Conservation (phyloP, 768 basidiomycete genomes). For the Suillus fuscotomentosus region DNA sequence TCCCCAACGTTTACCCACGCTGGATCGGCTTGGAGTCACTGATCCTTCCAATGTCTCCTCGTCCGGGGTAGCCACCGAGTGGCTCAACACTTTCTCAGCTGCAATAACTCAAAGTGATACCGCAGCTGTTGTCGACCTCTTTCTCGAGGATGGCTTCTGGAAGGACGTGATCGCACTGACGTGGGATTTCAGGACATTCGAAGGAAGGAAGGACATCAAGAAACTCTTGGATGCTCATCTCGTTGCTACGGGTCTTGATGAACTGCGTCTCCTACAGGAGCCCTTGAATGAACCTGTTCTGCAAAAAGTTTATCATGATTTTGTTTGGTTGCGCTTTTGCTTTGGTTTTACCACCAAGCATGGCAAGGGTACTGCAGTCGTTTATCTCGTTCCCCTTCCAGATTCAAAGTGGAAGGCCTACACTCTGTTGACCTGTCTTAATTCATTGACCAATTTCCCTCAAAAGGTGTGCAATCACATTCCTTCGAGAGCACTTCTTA, state of each 20-base stretch:
- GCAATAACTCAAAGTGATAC: slow-evolving; percentile 20
- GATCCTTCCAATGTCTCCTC: slow-evolving; percentile 19
- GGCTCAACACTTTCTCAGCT: slow-evolving; percentile 23
- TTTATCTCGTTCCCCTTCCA: slow-evolving; percentile 49
- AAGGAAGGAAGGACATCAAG: slow-evolving; percentile 36
- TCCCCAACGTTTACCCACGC: slow-evolving; percentile 29
- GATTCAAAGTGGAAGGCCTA: slow-evolving; percentile 56
- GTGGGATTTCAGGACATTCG: slow-evolving; percentile 54
- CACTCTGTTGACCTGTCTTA: slow-evolving; percentile 57
- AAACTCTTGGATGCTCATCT: slow-evolving; percentile 41
- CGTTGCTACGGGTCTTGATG: slow-evolving; percentile 16
- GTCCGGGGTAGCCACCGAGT: slow-evolving; percentile 19
- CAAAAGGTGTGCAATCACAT: slow-evolving; percentile 35
- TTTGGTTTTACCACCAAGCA: slow-evolving; percentile 54
- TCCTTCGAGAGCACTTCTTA: not conserved
- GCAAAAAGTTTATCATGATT: slow-evolving; percentile 46
- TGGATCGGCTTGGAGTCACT: slow-evolving; percentile 23
- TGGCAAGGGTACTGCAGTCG: slow-evolving; percentile 52
- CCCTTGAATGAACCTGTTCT: slow-evolving; percentile 30
- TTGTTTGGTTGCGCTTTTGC: slow-evolving; percentile 54
- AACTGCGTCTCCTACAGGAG: slow-evolving; percentile 19
- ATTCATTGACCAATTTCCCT: slow-evolving; percentile 54
- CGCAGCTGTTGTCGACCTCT: slow-evolving; percentile 21
- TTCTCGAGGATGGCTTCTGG: slow-evolving; percentile 41
- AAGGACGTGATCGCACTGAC: slow-evolving; percentile 55